Percentiles rank a stretch among this genome's conserved stretches.
Conservation (phyloP, 2,329 filamentous ascomycete genomes). For the Aspergillus luchuensis region DNA sequence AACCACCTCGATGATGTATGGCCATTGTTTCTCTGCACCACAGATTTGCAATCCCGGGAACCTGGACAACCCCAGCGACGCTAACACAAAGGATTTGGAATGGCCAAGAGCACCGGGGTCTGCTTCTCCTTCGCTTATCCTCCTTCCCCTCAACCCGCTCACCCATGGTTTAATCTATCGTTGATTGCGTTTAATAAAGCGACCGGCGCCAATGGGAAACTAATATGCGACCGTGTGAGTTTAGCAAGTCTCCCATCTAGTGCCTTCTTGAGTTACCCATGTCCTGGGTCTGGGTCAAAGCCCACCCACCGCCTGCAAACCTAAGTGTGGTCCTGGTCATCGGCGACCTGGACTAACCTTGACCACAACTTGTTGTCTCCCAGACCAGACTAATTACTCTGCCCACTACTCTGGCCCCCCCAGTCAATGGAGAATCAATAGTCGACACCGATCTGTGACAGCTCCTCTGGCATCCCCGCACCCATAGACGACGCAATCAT, state of each 20-base stretch:
- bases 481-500: constrained; percentile 3
- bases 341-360: neutral
- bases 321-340: neutral
- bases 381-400: neutral
- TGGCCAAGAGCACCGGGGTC: neutral
- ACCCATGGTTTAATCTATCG: constrained; percentile 4
- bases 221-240: neutral
- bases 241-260: neutral
- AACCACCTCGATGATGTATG: constrained; percentile 1
- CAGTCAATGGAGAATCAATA: constrained; percentile 6
- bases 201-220: neutral
- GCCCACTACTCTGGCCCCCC: no score
- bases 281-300: neutral
- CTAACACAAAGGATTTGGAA: constrained; percentile 14
- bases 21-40: constrained; percentile 6
- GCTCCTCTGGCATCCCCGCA: neutral
- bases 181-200: constrained; percentile 4
- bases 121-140: neutral
- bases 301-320: neutral
- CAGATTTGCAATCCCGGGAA: constrained; percentile 7
- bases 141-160: neutral
- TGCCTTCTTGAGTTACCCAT: neutral
- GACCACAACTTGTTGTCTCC: neutral
- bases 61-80: constrained; percentile 11
- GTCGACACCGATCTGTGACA: constrained; percentile 11